Percentiles rank a stretch among this genome's conserved stretches.
These are phyloP conservation scores for Secale cereale DNA, from an alignment of 176 grass and related monocot species.

Conservation along the genomic window DNA sequence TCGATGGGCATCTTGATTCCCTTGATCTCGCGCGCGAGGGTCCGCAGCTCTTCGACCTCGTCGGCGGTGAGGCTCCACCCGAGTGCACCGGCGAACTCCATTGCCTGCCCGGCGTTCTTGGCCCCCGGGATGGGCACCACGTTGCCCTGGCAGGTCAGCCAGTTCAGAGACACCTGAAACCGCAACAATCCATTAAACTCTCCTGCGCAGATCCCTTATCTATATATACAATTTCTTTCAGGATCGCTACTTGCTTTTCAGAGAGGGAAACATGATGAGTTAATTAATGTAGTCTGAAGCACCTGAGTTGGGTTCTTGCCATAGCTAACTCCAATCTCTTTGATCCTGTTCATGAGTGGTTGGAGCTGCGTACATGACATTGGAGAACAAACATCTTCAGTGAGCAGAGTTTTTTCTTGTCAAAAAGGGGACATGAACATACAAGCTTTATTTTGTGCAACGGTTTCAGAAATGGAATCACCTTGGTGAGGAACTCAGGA, in stretches of 20 bases:
- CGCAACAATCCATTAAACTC: neutral
- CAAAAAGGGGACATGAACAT: neutral
- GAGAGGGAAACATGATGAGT: neutral
- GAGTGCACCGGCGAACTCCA: conserved; percentile 53
- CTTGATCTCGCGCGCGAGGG: conserved; percentile 38
- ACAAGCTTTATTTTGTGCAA: neutral
- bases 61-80: conserved; percentile 49
- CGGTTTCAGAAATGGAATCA: neutral
- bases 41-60: conserved; percentile 55
- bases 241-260: neutral
- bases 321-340: conserved; percentile 80
- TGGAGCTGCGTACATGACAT: conserved; percentile 53
- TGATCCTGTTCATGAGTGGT: conserved; percentile 76
- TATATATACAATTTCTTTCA: neutral
- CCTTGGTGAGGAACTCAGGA: conserved; percentile 43
- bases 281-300: neutral
- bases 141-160: conserved; percentile 87
- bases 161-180: conserved; percentile 78
- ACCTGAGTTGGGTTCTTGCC: conserved; percentile 85
- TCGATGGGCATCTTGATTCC: conserved; percentile 68
- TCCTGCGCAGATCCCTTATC: neutral
- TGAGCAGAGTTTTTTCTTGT: neutral
- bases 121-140: conserved; percentile 95
- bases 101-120: conserved; percentile 64
- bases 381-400: neutral